Base-by-base conservation (phyloP, 2,329 filamentous ascomycete genomes). In the Aphanoascus verrucosus region DNA sequence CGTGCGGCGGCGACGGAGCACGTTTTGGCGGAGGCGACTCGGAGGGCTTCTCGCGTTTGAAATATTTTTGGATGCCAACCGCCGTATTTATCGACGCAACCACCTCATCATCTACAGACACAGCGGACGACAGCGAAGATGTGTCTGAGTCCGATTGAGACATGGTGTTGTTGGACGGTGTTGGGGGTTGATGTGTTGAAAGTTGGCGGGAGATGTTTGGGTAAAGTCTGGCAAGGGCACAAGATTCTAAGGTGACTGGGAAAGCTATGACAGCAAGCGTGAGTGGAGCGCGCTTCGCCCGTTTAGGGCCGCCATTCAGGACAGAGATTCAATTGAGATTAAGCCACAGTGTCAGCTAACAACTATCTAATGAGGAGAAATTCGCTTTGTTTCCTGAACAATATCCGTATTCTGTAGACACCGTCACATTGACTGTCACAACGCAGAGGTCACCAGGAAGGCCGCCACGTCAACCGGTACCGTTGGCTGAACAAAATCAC, bases 1-100 rank as follows among this genome's bases (percentile, higher is more conserved):
- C 88, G 69, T 96, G 91, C 7, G 88, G 84, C 61, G 91, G 91
- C 60, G 90, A 96, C 17, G 88, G 84, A 55, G 85, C 83, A 67
- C 91, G 79, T 76, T 93, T 94, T 64, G 81, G 82, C 63, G 82
- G 77, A 55, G 82, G 82, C 58, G 84, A 82, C 61, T 82, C 80
- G 40, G 63, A 53, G 52, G 76, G 72, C 63, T 81, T 77, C 70
- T 77, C 79, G 63, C 77, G 71, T 57, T 77, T 74, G 65, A 76
- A 75, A 64, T 75, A 76, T 57, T 73, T 74, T 52, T 69, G 64
- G 53, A 76, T 69, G 38, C 70, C 72, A 32, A 66, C 63, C 32
- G 65, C 65, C 58, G 69, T 66, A 46, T 72, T 68, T 52, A 71
- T 61, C 48, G 67, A 65, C 14, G 65, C 63, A 56, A 67, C 63